These are phyloP conservation scores for Neurospora tetraspora DNA, from an alignment of 495 filamentous ascomycete genomes.

Conservation along the genomic window DNA sequence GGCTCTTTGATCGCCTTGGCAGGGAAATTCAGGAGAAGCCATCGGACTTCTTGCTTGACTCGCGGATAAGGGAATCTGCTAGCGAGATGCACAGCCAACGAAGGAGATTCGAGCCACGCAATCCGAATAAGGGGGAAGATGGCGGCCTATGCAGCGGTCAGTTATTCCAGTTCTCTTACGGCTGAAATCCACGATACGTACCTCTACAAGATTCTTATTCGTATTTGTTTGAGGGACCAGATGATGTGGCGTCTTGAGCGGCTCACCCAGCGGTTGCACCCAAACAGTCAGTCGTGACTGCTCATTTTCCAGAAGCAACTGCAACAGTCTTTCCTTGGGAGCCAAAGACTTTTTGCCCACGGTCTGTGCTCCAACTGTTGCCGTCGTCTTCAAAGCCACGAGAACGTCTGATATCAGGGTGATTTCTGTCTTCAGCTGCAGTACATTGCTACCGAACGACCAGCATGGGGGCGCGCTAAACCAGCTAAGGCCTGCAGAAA, in stretches of 20 bases:
- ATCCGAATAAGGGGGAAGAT: conserved; percentile 56
- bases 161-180: not conserved
- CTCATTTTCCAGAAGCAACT: conserved; percentile 75
- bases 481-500: conserved; percentile 81
- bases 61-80: conserved; percentile 67
- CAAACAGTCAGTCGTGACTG: conserved; percentile 75
- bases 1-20: conserved; percentile 70
- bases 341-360: conserved; percentile 52
- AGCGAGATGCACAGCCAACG: conserved; percentile 72
- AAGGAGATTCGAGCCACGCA: conserved; percentile 77
- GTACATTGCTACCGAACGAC: conserved; percentile 89
- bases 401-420: conserved; percentile 71
- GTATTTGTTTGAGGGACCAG: conserved; percentile 25
- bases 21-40: conserved; percentile 68
- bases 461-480: conserved; percentile 75
- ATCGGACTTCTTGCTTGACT: conserved; percentile 64
- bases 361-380: conserved; percentile 44
- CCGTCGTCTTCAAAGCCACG: conserved; percentile 45
- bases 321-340: conserved; percentile 71
- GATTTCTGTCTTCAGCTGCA: conserved; percentile 89
- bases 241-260: conserved; percentile 15
- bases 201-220: conserved; percentile 37
- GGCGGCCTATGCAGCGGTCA: conserved; percentile 26
- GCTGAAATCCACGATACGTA: conserved; percentile 17
- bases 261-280: conserved; percentile 73